A percentile compares a stretch with the other conserved stretches of the same genome.
These are phyloP conservation scores for Anisodus acutangulus DNA, from an alignment of 257 asterid genomes.

Conservation along the genomic window DNA sequence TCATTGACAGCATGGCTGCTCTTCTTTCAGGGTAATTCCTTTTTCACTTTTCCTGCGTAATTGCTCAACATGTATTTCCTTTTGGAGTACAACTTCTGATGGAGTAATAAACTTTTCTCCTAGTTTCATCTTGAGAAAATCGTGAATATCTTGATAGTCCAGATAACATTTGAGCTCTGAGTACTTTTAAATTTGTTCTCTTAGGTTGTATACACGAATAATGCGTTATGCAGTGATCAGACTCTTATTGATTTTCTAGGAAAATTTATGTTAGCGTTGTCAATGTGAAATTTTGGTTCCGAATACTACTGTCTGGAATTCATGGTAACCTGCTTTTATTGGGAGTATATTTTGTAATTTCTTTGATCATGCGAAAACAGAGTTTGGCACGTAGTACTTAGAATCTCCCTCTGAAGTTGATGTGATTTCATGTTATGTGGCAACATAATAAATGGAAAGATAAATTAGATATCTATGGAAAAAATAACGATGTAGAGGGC, in stretches of 20 bases:
- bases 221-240: not conserved
- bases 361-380: not conserved
- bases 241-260: not conserved
- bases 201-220: not conserved
- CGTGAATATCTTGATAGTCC: not conserved
- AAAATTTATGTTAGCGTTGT: not conserved
- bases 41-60: constrained; percentile 32
- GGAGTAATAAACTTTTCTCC: not conserved
- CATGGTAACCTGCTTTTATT: not conserved
- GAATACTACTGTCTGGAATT: not conserved
- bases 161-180: not conserved
- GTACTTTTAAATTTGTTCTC: not conserved
- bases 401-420: not conserved
- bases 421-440: not conserved
- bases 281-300: constrained; percentile 14
- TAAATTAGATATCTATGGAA: no score
- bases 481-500: no score
- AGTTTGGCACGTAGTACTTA: not conserved
- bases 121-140: not conserved
- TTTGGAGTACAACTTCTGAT: not conserved
- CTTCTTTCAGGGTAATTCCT: constrained; percentile 67
- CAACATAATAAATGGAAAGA: not conserved
- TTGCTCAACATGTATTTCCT: not conserved
- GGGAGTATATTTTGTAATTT: not conserved
- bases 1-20: constrained; percentile 92